A percentile compares a stretch with the other conserved stretches of the same genome.
phyloP scores from a whole-genome alignment of 345 rosid species.

The Trapa bicornis region DNA sequence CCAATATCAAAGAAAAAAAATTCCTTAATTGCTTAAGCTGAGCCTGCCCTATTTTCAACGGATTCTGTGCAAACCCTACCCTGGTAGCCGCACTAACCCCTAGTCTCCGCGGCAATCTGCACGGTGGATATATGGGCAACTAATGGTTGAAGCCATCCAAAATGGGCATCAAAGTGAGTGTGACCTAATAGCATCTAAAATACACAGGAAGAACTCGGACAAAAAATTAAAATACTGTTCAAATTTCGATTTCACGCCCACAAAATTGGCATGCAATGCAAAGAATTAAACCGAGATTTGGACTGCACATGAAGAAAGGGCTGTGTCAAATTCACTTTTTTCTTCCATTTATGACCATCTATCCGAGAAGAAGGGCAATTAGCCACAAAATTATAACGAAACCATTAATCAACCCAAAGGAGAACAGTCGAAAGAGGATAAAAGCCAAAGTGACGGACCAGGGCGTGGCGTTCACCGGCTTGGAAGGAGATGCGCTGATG shows the following conservation, averaged over 20 bases:
- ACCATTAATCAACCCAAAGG: background rate
- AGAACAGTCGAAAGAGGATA: background rate
- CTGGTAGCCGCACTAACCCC: no score
- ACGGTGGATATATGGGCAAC: background rate
- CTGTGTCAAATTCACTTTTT: background rate
- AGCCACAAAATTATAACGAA: background rate
- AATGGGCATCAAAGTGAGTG: background rate
- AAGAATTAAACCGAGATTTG: background rate
- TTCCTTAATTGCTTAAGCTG: no score
- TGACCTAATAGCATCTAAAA: background rate
- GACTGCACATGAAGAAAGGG: background rate
- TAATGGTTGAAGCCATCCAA: background rate
- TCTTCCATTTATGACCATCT: background rate
- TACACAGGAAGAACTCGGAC: background rate
- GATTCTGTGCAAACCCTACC: no score
- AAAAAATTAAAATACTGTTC: background rate
- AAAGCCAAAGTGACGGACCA: constrained; percentile 25
- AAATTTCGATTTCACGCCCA: no score
- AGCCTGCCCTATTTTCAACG: no score
- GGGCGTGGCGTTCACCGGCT: constrained; percentile 66
- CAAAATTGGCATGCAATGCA: background rate
- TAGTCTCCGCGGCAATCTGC: background rate
- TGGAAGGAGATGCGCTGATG: constrained; percentile 69
- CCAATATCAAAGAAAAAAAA: no score
- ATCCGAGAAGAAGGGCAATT: background rate